Base-by-base conservation (phyloP, 768 basidiomycete species). In the Leccinum obscurum region DNA sequence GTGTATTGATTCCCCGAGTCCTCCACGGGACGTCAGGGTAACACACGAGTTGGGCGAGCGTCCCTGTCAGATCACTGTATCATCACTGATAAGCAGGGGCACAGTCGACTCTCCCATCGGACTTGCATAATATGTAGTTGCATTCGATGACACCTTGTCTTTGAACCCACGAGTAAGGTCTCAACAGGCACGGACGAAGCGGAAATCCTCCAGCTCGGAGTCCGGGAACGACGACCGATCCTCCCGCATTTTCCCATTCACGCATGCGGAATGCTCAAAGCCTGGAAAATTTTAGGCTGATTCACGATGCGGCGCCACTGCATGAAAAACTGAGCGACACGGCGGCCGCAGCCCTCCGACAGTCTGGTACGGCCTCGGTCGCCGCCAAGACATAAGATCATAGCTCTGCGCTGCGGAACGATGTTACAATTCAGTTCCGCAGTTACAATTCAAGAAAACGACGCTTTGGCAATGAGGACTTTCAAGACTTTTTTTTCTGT, bases 361-460 rank as follows among this genome's bases (percentile, higher is more conserved):
- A n/a, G 11, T 22, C 11, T 14, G 11, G 7, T 53, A 11, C 22
- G 32, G 32, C 55, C 32, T 24, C 49, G 22, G 48, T 4, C 10
- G 51, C 20, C 3, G 52, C 17, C 52, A 34, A n/a, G 51, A 28
- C 15, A 28, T 13, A 49, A n/a, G 17, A 52, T 6, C 17, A n/a
- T 52, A n/a, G 9, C 51, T 44, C 11, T 20, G 39, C 28, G 20
- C 20, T n/a, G 28, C 4, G 39, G n/a, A 28, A 15, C 15, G 11
- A 54, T 32, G 15, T 56, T 52, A 55, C 56, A 39, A 54, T 54
- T 54, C 24, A n/a, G 24, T 24, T 24, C 24, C 24, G 24, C 24
- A 24, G 15, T 56, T 50, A 54, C 56, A 39, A 55, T 55, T 55
- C 24, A 20, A 41, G 53, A 39, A 24, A 56, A 57, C 15, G 55